A percentile compares a stretch with the other conserved stretches of the same genome.
These are phyloP conservation scores for Kodamaea laetipori DNA, from an alignment of 805 yeast genomes.

Conservation along the genomic window DNA sequence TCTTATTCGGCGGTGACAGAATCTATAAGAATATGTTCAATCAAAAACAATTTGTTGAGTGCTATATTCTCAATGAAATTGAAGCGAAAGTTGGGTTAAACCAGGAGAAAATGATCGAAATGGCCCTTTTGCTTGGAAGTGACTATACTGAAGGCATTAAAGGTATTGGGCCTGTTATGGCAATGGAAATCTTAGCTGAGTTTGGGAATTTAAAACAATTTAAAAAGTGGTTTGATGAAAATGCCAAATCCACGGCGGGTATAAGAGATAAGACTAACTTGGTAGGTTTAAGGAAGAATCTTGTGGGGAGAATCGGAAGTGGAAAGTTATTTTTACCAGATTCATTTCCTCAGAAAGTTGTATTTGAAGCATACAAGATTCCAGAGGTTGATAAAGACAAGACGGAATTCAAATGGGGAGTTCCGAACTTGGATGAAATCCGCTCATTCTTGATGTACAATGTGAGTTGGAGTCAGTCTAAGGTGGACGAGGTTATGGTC, in stretches of 20 bases:
- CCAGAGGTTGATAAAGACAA: slow-evolving; percentile 87
- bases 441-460: slow-evolving; percentile 66
- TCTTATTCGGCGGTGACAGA: slow-evolving; percentile 82
- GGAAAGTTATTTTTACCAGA: slow-evolving; percentile 59
- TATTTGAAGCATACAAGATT: slow-evolving; percentile 68
- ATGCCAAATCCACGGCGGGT: slow-evolving; percentile 37
- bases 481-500: slow-evolving; percentile 78
- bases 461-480: slow-evolving; percentile 78
- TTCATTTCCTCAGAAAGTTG: slow-evolving; percentile 68
- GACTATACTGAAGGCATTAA: slow-evolving; percentile 93
- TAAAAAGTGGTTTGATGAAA: slow-evolving; percentile 59
- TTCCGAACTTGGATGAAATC: slow-evolving; percentile 79
- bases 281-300: slow-evolving; percentile 53
- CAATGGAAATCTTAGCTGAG: slow-evolving; percentile 87
- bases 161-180: slow-evolving; percentile 92
- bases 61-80: slow-evolving; percentile 65
- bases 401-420: slow-evolving; percentile 86
- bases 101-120: slow-evolving; percentile 65
- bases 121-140: slow-evolving; percentile 87
- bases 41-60: slow-evolving; percentile 89
- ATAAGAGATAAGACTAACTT: slow-evolving; percentile 42
- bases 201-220: slow-evolving; percentile 52
- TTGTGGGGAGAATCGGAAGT: slow-evolving; percentile 55
- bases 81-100: slow-evolving; percentile 62
- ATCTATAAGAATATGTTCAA: slow-evolving; percentile 93